These are phyloP conservation scores for Takakia lepidozioides DNA, from an alignment of 225 moss, liverwort and hornwort species.

Conservation along the genomic window DNA sequence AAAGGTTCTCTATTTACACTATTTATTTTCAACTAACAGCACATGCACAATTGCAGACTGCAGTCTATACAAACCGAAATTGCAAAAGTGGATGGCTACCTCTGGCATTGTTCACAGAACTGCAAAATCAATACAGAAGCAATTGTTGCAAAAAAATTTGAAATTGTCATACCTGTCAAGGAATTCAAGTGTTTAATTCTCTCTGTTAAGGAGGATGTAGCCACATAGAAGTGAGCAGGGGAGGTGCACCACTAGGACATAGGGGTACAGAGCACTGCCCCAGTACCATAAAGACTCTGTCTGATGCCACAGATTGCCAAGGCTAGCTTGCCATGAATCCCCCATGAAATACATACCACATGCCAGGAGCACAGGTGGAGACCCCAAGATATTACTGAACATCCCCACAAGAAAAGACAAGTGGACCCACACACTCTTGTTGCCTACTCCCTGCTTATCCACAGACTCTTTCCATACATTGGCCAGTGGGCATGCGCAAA, in stretches of 20 bases:
- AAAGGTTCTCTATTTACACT: too few relatives aligned
- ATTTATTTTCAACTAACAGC: too few relatives aligned
- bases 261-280: slow-evolving; percentile 78
- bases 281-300: slow-evolving; percentile 64
- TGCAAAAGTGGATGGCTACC: too few relatives aligned
- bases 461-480: slow-evolving; percentile 22
- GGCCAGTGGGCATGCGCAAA: slow-evolving; percentile 51
- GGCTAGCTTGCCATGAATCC: slow-evolving; percentile 24
- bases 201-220: slow-evolving; percentile 56
- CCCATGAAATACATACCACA: slow-evolving; percentile 26
- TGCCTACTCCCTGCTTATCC: slow-evolving; percentile 8
- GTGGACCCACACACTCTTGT: slow-evolving; percentile 7
- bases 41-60: too few relatives aligned
- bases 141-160: too few relatives aligned
- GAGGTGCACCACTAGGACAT: slow-evolving; percentile 67
- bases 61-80: too few relatives aligned
- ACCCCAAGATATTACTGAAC: slow-evolving; percentile 40
- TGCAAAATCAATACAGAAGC: too few relatives aligned
- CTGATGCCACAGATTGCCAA: slow-evolving; percentile 62
- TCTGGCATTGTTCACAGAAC: too few relatives aligned
- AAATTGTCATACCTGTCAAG: too few relatives aligned
- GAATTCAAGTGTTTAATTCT: too few relatives aligned
- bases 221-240: slow-evolving; percentile 71
- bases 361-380: slow-evolving; percentile 48
- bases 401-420: slow-evolving; percentile 17